A percentile compares a stretch with the other conserved stretches of the same genome.
These are phyloP conservation scores for Neobulgaria alba DNA, from an alignment of 2,329 filamentous ascomycete genomes.

Conservation along the genomic window DNA sequence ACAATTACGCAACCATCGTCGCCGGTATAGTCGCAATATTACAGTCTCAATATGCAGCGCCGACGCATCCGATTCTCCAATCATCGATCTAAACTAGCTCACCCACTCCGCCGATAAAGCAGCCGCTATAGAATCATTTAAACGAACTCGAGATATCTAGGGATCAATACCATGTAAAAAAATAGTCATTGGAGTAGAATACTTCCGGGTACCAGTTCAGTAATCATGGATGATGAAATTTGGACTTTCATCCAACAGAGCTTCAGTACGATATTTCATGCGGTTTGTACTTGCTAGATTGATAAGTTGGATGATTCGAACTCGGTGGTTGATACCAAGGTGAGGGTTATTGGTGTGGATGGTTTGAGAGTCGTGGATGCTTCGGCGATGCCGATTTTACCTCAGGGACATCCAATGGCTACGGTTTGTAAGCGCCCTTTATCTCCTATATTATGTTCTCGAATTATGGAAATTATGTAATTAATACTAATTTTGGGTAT, in stretches of 20 bases:
- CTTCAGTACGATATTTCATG: conserved; percentile 36
- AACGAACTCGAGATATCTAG: conserved; percentile 31
- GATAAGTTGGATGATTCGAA: conserved; percentile 34
- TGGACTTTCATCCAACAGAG: conserved; percentile 16
- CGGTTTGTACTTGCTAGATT: conserved; percentile 46
- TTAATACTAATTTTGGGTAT: too few relatives aligned
- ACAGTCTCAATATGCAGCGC: conserved; percentile 33
- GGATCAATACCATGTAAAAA: too few relatives aligned
- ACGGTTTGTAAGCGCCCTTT: background rate
- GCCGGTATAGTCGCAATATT: conserved; percentile 31
- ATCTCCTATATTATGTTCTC: too few relatives aligned
- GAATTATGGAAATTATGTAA: too few relatives aligned
- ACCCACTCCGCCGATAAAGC: conserved; percentile 34
- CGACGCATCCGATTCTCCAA: conserved; percentile 29
- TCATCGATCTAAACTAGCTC: conserved; percentile 37
- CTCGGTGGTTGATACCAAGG: conserved; percentile 17
- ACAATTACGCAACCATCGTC: background rate
- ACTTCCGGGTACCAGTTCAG: too few relatives aligned
- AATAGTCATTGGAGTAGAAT: too few relatives aligned
- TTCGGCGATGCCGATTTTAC: conserved; percentile 19
- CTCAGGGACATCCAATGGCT: conserved; percentile 32
- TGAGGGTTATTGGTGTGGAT: conserved; percentile 12
- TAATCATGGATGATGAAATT: conserved; percentile 12
- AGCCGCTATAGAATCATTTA: conserved; percentile 35
- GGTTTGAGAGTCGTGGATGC: conserved; percentile 18